Conservation (phyloP, 495 filamentous ascomycete genomes). For the Physcia stellaris region DNA sequence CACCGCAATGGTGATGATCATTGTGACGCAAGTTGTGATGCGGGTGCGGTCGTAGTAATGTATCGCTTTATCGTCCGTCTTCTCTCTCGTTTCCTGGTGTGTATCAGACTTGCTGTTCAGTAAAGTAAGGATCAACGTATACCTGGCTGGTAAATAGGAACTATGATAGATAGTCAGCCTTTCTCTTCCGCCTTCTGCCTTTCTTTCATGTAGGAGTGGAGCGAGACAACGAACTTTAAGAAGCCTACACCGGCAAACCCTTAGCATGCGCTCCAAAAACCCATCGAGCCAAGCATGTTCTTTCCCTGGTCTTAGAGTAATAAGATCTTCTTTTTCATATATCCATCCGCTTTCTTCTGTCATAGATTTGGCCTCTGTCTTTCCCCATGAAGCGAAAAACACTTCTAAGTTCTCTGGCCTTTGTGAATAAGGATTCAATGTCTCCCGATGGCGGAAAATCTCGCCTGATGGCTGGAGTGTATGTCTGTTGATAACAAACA, state of each 20-base stretch:
- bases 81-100: slow-evolving; percentile 18
- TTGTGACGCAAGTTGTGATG: slow-evolving; percentile 21
- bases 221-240: slow-evolving; percentile 10
- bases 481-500: no score
- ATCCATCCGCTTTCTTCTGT: slow-evolving; percentile 22
- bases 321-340: slow-evolving; percentile 25
- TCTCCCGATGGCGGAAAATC: no score
- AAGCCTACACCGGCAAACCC: slow-evolving; percentile 13
- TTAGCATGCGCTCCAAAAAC: slow-evolving; percentile 19
- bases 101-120: no score
- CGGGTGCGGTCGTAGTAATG: slow-evolving; percentile 23
- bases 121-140: no score
- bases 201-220: no score
- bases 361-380: slow-evolving; percentile 14
- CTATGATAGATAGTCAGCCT: no score
- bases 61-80: slow-evolving; percentile 21
- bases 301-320: slow-evolving; percentile 22
- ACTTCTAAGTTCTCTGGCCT: slow-evolving; percentile 22
- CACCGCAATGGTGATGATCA: slow-evolving; percentile 23
- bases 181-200: no score
- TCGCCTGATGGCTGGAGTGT: no score
- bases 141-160: no score
- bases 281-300: no score
- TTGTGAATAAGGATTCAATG: no score
- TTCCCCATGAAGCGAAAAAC: slow-evolving; percentile 23